Percentiles rank a stretch among this genome's conserved stretches.
phyloP scores from a whole-genome alignment of 2,329 filamentous ascomycete species.

The Aspergillus fischeri region DNA sequence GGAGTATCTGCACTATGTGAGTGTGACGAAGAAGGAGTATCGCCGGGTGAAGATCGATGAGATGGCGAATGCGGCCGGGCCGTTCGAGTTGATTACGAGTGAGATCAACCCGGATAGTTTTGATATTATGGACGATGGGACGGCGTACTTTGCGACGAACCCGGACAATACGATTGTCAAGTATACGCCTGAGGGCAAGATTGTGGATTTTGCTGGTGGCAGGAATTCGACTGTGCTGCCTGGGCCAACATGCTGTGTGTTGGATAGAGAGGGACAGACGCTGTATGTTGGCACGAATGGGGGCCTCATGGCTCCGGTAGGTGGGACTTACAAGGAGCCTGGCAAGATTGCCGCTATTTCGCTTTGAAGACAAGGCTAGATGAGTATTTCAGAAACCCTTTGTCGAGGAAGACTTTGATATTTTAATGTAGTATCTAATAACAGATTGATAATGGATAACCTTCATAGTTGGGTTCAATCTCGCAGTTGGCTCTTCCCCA shows the following conservation, averaged over 20 bases:
- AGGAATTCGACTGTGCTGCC: constrained; percentile 20
- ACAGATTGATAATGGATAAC: background rate
- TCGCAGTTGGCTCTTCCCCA: background rate
- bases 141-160: constrained; percentile 19
- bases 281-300: constrained; percentile 24
- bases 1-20: constrained; percentile 21
- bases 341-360: constrained; percentile 12
- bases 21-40: constrained; percentile 19
- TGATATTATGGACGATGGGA: constrained; percentile 17
- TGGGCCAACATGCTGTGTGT: constrained; percentile 15
- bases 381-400: no score
- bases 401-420: no score
- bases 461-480: background rate
- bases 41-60: constrained; percentile 17
- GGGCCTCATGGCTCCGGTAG: constrained; percentile 20
- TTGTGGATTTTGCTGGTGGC: constrained; percentile 19
- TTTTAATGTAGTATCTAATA: no score
- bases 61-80: constrained; percentile 12
- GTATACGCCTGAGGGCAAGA: constrained; percentile 17
- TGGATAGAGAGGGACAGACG: constrained; percentile 11
- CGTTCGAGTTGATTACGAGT: constrained; percentile 20
- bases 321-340: constrained; percentile 20
- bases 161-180: constrained; percentile 22
- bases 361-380: background rate
- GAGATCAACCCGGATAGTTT: constrained; percentile 20